Evolutionary conservation across 1,139 yeast species (phyloP).

Genomic region (Meyerozyma smithsonii): DNA sequence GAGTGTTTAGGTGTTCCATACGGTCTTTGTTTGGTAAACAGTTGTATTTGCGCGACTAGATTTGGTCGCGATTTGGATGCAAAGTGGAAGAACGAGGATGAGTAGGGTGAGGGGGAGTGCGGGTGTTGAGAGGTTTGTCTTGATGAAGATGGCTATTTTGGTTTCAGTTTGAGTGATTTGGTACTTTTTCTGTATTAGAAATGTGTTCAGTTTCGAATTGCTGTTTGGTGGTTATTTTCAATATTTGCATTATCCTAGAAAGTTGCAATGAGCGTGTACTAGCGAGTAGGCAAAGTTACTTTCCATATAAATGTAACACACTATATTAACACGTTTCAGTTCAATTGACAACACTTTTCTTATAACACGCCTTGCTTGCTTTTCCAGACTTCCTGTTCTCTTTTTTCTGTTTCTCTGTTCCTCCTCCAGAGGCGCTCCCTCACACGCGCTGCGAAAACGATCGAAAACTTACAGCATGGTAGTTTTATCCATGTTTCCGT

Average conservation of each 20-base stretch:
- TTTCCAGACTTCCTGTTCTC: neutral
- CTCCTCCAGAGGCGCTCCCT: neutral
- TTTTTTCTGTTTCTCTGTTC: neutral
- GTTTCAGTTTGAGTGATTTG: no score
- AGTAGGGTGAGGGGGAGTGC: neutral
- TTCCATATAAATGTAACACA: no score
- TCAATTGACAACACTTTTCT: no score
- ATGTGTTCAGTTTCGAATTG: no score
- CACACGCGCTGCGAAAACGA: neutral
- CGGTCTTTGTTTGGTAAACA: conserved; percentile 3
- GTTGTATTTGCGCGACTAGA: neutral
- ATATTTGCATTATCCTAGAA: no score
- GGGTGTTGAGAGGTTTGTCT: neutral
- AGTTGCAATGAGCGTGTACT: no score
- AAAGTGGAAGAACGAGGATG: neutral
- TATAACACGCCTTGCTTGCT: no score
- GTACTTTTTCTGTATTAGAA: no score
- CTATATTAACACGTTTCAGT: no score
- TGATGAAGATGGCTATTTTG: neutral
- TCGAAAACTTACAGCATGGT: neutral
- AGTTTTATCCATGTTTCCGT: neutral
- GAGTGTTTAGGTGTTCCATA: neutral
- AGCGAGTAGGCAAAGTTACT: no score
- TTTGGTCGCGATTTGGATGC: neutral
- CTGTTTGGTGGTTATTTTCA: no score